Percentiles rank a stretch among this genome's conserved stretches.
Evolutionary conservation across 2,329 filamentous ascomycete genomes (phyloP).

Genomic region (Xylaria sp.): DNA sequence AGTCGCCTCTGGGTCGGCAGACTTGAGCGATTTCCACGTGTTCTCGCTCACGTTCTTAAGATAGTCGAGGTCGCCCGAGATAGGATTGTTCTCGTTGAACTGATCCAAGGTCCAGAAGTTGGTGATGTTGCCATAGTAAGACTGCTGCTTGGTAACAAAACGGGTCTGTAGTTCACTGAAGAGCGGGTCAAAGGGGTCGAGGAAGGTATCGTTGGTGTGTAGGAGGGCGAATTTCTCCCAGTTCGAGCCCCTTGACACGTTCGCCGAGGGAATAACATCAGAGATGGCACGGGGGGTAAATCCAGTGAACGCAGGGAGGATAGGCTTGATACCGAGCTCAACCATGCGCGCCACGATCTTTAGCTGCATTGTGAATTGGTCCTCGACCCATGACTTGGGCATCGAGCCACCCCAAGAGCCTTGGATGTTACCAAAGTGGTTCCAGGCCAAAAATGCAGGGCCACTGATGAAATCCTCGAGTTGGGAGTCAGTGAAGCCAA

Average conservation of each 20-base stretch:
- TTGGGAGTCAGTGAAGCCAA: slow-evolving; percentile 18
- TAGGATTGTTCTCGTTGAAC: slow-evolving; percentile 21
- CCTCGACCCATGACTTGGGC: slow-evolving; percentile 17
- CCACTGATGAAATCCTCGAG: slow-evolving; percentile 17
- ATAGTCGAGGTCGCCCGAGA: slow-evolving; percentile 17
- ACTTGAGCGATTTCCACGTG: slow-evolving; percentile 19
- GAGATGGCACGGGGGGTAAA: slow-evolving; percentile 16
- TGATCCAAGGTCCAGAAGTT: slow-evolving; percentile 21
- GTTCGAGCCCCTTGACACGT: slow-evolving; percentile 18
- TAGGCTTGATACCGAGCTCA: slow-evolving; percentile 20
- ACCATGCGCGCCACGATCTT: slow-evolving; percentile 20
- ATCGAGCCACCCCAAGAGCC: slow-evolving; percentile 18
- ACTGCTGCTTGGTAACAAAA: slow-evolving; percentile 19
- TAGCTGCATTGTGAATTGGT: slow-evolving; percentile 16
- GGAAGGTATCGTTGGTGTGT: slow-evolving; percentile 20
- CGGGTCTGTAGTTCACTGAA: slow-evolving; percentile 17
- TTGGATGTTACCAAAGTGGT: slow-evolving; percentile 21
- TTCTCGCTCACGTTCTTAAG: slow-evolving; percentile 20
- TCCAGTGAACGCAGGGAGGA: slow-evolving; percentile 19
- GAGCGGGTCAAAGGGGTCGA: slow-evolving; percentile 20
- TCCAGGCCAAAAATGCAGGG: slow-evolving; percentile 21
- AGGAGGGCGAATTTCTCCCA: slow-evolving; percentile 15
- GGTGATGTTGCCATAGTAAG: slow-evolving; percentile 19
- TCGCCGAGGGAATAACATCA: slow-evolving; percentile 13
- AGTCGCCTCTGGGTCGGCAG: slow-evolving; percentile 16